Evolutionary conservation across 1,284 basidiomycete genomes (phyloP).

Genomic region (Prillingera fragicola): DNA sequence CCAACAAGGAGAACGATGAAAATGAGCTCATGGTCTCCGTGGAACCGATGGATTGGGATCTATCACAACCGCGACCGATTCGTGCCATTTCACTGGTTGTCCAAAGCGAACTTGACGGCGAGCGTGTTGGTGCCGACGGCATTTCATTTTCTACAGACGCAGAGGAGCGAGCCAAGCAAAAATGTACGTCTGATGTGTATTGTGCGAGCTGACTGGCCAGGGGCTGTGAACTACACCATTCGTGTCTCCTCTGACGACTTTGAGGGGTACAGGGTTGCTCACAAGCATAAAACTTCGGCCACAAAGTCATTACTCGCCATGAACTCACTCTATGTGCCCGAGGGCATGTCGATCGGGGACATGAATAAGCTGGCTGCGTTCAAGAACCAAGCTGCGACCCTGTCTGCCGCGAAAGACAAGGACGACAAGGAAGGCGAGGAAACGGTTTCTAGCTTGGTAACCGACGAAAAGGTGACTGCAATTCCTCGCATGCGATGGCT

Average conservation of each 20-base stretch:
- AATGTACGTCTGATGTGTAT: slow-evolving; percentile 21
- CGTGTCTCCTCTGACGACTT: slow-evolving; percentile 13
- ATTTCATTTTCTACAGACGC: slow-evolving; percentile 26
- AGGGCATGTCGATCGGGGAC: slow-evolving; percentile 35
- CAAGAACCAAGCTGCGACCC: background rate
- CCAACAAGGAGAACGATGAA: slow-evolving; percentile 32
- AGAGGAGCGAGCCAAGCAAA: slow-evolving; percentile 17
- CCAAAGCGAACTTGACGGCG: slow-evolving; percentile 44
- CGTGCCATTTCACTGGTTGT: slow-evolving; percentile 50
- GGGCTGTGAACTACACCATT: slow-evolving; percentile 39
- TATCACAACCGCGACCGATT: slow-evolving; percentile 43
- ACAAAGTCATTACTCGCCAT: slow-evolving; percentile 24
- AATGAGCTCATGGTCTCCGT: slow-evolving; percentile 53
- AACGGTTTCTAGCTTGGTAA: no score
- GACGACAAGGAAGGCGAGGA: background rate
- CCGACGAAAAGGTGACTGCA: background rate
- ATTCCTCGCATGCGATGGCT: slow-evolving; percentile 27
- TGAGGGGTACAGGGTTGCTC: slow-evolving; percentile 15
- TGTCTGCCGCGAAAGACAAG: background rate
- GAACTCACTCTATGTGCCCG: slow-evolving; percentile 33
- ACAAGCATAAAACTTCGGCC: slow-evolving; percentile 12
- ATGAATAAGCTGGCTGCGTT: slow-evolving; percentile 21
- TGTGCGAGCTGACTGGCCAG: slow-evolving; percentile 17
- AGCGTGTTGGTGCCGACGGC: slow-evolving; percentile 22
- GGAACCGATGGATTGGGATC: slow-evolving; percentile 56